Conservation (phyloP, 495 filamentous ascomycete species). For the Platismatia glauca region DNA sequence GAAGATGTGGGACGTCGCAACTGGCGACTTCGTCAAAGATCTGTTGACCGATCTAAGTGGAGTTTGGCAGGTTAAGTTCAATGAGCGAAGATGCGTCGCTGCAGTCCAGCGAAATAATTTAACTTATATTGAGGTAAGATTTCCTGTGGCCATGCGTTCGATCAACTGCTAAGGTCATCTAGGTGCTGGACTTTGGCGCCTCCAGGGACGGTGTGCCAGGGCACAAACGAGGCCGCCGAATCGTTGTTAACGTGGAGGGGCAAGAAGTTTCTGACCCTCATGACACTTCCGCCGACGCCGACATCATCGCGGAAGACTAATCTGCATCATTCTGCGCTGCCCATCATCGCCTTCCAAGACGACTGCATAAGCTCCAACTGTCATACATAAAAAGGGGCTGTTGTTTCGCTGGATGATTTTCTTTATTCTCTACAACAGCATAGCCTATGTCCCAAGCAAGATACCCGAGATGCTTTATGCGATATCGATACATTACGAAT, state of each 20-base stretch:
- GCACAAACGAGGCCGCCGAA: conserved; percentile 67
- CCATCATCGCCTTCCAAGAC: not conserved
- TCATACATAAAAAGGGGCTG: not conserved
- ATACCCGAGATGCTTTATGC: conserved; percentile 8
- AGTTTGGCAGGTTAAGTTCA: conserved; percentile 98
- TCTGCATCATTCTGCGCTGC: not conserved
- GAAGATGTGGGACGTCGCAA: conserved; percentile 98
- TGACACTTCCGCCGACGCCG: conserved; percentile 33
- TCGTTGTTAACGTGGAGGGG: conserved; percentile 60
- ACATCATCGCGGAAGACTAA: conserved; percentile 35
- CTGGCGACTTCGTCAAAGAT: conserved; percentile 86
- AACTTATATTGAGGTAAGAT: conserved; percentile 90
- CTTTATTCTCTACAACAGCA: not conserved
- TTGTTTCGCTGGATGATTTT: not conserved
- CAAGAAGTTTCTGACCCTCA: conserved; percentile 32
- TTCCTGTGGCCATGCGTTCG: not conserved
- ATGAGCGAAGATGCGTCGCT: conserved; percentile 89
- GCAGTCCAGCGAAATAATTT: conserved; percentile 87
- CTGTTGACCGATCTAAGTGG: conserved; percentile 90
- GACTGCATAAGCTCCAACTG: not conserved
- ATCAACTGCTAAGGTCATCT: not conserved
- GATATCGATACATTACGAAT: conserved; percentile 5
- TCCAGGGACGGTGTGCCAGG: conserved; percentile 68
- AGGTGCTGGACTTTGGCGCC: conserved; percentile 91
- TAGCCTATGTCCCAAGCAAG: conserved; percentile 7